Evolutionary conservation across 2,329 filamentous ascomycete species (phyloP).

Genomic region (Talaromyces marneffei): DNA sequence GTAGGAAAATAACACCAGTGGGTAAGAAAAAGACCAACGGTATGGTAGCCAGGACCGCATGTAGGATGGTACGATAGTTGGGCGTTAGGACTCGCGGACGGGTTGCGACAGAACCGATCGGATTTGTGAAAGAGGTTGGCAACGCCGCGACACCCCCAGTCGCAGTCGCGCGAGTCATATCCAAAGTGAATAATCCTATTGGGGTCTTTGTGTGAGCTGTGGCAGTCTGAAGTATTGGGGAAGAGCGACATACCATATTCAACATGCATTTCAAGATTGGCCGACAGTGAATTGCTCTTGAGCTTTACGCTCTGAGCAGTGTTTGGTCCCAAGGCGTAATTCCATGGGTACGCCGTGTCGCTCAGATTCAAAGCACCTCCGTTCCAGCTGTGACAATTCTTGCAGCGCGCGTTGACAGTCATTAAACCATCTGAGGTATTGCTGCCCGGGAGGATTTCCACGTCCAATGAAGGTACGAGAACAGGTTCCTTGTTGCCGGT

Average conservation of each 20-base stretch:
- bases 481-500: conserved; percentile 6
- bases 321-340: conserved; percentile 10
- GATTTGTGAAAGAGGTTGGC: not conserved
- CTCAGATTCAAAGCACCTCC: conserved; percentile 1
- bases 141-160: not conserved
- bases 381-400: conserved; percentile 4
- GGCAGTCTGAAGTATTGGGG: not conserved
- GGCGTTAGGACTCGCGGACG: not conserved
- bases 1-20: conserved; percentile 1
- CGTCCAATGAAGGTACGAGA: not conserved
- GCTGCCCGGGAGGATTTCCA: conserved; percentile 3
- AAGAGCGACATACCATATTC: conserved; percentile 7
- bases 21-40: conserved; percentile 4
- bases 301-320: not conserved
- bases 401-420: conserved; percentile 10
- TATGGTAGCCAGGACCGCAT: conserved; percentile 5
- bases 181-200: conserved; percentile 8
- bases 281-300: conserved; percentile 8
- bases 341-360: conserved; percentile 8
- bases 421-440: conserved; percentile 1
- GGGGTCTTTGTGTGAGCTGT: not conserved
- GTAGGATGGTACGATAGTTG: conserved; percentile 5
- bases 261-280: conserved; percentile 8
- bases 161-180: conserved; percentile 3
- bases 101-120: not conserved